Conservation (phyloP, 139 green algal genomes). For the Chlamydomonas schloesseri region DNA sequence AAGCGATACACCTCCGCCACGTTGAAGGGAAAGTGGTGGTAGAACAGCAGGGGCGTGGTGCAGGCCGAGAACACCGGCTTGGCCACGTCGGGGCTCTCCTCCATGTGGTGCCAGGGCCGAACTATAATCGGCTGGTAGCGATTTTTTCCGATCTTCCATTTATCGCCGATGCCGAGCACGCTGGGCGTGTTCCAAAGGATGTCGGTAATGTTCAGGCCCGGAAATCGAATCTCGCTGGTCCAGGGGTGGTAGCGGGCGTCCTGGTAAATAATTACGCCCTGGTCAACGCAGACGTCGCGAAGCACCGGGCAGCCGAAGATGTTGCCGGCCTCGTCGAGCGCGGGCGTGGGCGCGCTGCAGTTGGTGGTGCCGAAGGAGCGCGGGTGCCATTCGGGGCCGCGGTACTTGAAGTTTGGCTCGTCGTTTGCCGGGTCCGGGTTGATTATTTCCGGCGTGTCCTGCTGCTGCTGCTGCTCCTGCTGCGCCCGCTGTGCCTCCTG, state of each 20-base stretch:
- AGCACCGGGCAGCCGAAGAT: conserved; percentile 30
- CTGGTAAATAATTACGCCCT: conserved; percentile 34
- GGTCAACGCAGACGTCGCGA: conserved; percentile 34
- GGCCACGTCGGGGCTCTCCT: conserved; percentile 14
- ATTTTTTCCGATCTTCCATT: conserved; percentile 33
- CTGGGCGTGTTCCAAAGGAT: conserved; percentile 37
- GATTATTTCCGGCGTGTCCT: too few relatives aligned
- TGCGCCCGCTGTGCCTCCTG: neutral
- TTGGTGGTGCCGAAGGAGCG: neutral
- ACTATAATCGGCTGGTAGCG: neutral
- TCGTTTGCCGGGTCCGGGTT: too few relatives aligned
- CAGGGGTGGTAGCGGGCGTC: conserved; percentile 24
- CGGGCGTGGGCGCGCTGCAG: neutral
- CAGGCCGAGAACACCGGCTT: conserved; percentile 27
- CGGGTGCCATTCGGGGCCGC: conserved; percentile 16
- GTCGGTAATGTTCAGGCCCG: conserved; percentile 14
- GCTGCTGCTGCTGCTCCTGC: too few relatives aligned
- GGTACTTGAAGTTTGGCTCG: neutral
- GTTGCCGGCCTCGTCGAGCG: neutral
- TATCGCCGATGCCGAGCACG: conserved; percentile 32
- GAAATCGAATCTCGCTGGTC: neutral
- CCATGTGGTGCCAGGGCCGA: conserved; percentile 33
- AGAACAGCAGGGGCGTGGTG: conserved; percentile 27
- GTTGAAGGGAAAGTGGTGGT: conserved; percentile 42
- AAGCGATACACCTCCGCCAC: conserved; percentile 29